Evolutionary conservation across 1,284 basidiomycete genomes (phyloP), one percentile per base, ranked within the genome.

Genomic region (Acaromyces ingoldii): DNA sequence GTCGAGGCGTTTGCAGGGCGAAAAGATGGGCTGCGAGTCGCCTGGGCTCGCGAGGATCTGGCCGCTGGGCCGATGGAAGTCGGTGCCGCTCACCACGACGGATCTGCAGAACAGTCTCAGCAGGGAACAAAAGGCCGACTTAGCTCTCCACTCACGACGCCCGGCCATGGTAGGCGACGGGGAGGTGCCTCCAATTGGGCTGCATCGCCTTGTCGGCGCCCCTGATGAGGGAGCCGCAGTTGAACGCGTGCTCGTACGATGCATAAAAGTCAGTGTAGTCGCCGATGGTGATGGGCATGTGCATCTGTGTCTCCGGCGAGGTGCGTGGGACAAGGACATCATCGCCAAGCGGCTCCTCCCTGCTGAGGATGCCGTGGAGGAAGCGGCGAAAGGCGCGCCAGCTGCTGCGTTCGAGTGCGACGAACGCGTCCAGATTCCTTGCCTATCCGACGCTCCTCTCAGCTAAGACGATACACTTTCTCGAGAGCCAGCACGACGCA

Each of bases 211-310:
- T 50, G 9, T 63, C 47, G 13, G 57, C 54, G 2, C 58, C 59
- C 33, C 56, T 51, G 40, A 63, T 55, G 22, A 62, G 57, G 19
- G 52, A 37, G 2, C 60, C 56, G 1, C 51, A 53, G 11, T 56
- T 49, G 21, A 49, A 53, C 0, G 59, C 64, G 39, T 68, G 65
- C 10, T 61, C 65, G 6, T 62, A 19, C 19, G 57, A 62, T 19
- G 58, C 48, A 37, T 63, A 67, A 41, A 62, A 68, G 42, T 67
- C 65, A 29, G 61, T 55, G 25, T 67, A 67, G 44, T 68, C 65
- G 48, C 55, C 55, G 17, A 68, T 58, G 3, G 13, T 15, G 31
- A 63, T 49, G 7, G 65, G 65, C 2, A 67, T 31, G 21, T 57
- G 60, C 37, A 57, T 41, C 36, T 28, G 30, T 3, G 59, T 55